Base-by-base conservation (phyloP, 1,284 basidiomycete genomes). In the Apiotrichum porosum region DNA sequence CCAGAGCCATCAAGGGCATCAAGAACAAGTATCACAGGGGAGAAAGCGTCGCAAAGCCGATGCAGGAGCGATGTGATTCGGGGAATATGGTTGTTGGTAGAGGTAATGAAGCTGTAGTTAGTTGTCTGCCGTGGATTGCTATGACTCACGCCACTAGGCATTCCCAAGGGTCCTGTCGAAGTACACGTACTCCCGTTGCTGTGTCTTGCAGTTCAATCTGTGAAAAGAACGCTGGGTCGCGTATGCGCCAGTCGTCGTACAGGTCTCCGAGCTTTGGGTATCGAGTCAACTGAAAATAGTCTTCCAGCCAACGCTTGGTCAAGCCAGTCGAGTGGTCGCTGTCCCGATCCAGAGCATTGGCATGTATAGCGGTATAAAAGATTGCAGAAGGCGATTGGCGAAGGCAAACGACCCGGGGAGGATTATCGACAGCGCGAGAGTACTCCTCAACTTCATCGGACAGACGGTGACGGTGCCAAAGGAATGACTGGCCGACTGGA, bases 111-210 rank as follows among this genome's bases (percentile, higher is more conserved):
- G 9, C 92, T 94, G 6, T 18, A 15, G 19, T 46, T 35, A 45
- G 43, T 22, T 28, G 28, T 18, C n/a, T 15, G 43, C 33, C 43
- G 39, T 44, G 17, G 15, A 18, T 6, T 6, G 18, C 6, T 33
- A 24, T n/a, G 15, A 81, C 88, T 61, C 68, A 93, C 90, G 87
- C 89, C 36, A 95, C 75, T 22, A 95, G 78, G 61, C 87, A 93
- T 73, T 97, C 95, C 85, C 91, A 98, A 46, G 91, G 89, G 66
- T 97, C 92, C 69, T 98, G 94, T 56, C 89, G 78, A 32, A 97
- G 73, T 56, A 97, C 86, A 36, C 84, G 60, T 1, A 80, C 73
- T 0, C 80, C 80, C 3, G 63, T 40, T 3, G 71, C 83, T 18
- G 85, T 60, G 14, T 51, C 83, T 24, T 78, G 73, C 47, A 80